phyloP scores from a whole-genome alignment of 257 asterid genomes.

The Fraxinus anomala region DNA sequence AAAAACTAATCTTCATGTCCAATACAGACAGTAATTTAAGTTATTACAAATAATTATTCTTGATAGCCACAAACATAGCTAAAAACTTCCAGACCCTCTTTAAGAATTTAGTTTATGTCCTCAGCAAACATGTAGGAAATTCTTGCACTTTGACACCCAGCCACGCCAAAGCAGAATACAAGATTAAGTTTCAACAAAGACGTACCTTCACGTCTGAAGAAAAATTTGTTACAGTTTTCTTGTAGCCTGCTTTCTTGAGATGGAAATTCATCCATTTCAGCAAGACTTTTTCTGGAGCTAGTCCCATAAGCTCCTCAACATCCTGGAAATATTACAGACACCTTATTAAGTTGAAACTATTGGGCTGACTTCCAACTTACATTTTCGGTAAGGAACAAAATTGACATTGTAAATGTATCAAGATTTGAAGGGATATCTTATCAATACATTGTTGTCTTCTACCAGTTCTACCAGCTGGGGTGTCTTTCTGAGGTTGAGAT shows the following conservation, averaged over 20 bases:
- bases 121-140: slow-evolving; percentile 2
- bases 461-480: slow-evolving; percentile 96
- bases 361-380: slow-evolving; percentile 26
- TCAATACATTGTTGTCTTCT: slow-evolving; percentile 81
- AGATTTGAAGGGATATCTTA: slow-evolving; percentile 24
- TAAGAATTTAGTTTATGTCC: neutral
- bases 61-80: neutral
- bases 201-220: slow-evolving; percentile 87
- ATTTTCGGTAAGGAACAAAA: slow-evolving; percentile 11
- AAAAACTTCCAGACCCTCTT: neutral
- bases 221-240: slow-evolving; percentile 80
- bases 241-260: slow-evolving; percentile 89
- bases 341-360: slow-evolving; percentile 32
- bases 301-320: slow-evolving; percentile 93
- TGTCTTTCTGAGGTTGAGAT: slow-evolving; percentile 96
- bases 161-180: slow-evolving; percentile 5
- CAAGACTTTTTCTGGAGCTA: slow-evolving; percentile 90
- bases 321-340: slow-evolving; percentile 61
- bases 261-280: slow-evolving; percentile 98
- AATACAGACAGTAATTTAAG: neutral
- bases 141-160: neutral
- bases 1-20: slow-evolving; percentile 3
- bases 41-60: neutral
- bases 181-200: slow-evolving; percentile 7
- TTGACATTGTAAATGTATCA: slow-evolving; percentile 1